These are phyloP conservation scores for Blastobotrys parvus DNA, from an alignment of 805 yeast genomes.

Conservation along the genomic window DNA sequence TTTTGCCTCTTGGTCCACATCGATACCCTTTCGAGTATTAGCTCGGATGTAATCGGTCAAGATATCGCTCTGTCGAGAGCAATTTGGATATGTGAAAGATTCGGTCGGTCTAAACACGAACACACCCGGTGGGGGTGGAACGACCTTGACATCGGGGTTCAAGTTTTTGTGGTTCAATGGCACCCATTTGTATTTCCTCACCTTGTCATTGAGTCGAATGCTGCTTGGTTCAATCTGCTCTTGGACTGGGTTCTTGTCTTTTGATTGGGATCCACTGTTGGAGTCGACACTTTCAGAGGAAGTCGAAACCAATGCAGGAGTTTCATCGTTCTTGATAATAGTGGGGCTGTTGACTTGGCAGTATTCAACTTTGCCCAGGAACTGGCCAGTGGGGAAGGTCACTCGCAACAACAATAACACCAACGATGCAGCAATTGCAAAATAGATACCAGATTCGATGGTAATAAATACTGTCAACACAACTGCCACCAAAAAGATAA, in stretches of 20 bases:
- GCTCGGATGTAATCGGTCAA: constrained; percentile 59
- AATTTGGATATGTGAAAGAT: constrained; percentile 73
- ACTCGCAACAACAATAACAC: constrained; percentile 66
- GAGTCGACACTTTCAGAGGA: constrained; percentile 7
- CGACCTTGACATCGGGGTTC: constrained; percentile 52
- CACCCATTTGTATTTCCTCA: constrained; percentile 25
- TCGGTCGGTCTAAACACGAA: constrained; percentile 78
- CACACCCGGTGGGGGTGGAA: constrained; percentile 87
- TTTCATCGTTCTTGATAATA: constrained; percentile 19
- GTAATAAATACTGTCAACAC: constrained; percentile 67
- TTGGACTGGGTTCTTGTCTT: background rate
- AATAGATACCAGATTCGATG: constrained; percentile 85
- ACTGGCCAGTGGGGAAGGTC: constrained; percentile 73
- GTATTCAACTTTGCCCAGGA: constrained; percentile 69
- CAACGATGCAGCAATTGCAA: constrained; percentile 77
- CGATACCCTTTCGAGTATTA: constrained; percentile 52
- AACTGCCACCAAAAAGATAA: constrained; percentile 65
- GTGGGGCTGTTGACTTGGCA: constrained; percentile 64
- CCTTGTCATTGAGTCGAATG: background rate
- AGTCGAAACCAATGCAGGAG: background rate
- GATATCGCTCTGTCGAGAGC: constrained; percentile 61
- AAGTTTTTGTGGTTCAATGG: constrained; percentile 32
- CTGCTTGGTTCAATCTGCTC: background rate
- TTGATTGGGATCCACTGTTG: background rate
- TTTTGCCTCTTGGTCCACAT: constrained; percentile 19